Evolutionary conservation across 805 yeast species (phyloP).

Genomic region (Maudiozyma serrabonitensis): DNA sequence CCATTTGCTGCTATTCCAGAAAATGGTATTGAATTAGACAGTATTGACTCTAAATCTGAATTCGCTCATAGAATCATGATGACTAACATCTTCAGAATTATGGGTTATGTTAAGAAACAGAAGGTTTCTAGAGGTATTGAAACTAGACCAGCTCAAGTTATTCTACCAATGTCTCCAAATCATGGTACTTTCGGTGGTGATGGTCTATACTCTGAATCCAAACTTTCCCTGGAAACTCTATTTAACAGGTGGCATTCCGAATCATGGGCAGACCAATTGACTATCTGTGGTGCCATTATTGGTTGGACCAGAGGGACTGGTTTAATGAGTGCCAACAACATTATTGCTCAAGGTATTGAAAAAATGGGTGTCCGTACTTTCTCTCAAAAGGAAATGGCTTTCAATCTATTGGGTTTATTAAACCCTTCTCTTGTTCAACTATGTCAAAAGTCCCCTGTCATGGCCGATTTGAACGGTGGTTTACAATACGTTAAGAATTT

Average conservation of each 20-base stretch:
- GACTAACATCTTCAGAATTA: slow-evolving; percentile 83
- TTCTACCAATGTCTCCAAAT: slow-evolving; percentile 94
- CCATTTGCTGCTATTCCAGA: slow-evolving; percentile 99
- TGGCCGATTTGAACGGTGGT: slow-evolving; percentile 99
- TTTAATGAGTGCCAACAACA: slow-evolving; percentile 93
- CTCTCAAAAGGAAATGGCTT: slow-evolving; percentile 98
- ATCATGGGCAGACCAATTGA: slow-evolving; percentile 89
- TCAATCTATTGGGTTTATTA: slow-evolving; percentile 90
- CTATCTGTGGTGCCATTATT: slow-evolving; percentile 95
- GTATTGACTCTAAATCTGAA: slow-evolving; percentile 90
- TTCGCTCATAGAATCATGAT: slow-evolving; percentile 98
- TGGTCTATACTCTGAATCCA: slow-evolving; percentile 97
- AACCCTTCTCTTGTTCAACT: slow-evolving; percentile 74
- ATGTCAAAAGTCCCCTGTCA: slow-evolving; percentile 88
- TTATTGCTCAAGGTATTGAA: slow-evolving; percentile 96
- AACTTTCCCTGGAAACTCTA: slow-evolving; percentile 86
- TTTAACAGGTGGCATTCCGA: slow-evolving; percentile 99
- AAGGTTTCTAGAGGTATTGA: slow-evolving; percentile 68
- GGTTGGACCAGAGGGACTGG: slow-evolving; percentile 99
- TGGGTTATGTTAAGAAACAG: slow-evolving; percentile 82
- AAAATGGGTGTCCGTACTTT: slow-evolving; percentile 93
- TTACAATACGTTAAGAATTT: slow-evolving; percentile 86
- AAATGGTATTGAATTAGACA: slow-evolving; percentile 90
- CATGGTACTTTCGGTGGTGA: slow-evolving; percentile 99
- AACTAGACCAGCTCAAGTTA: slow-evolving; percentile 97